phyloP scores from a whole-genome alignment of 2,329 filamentous ascomycete species.

The Sordariomycetes sp. region DNA sequence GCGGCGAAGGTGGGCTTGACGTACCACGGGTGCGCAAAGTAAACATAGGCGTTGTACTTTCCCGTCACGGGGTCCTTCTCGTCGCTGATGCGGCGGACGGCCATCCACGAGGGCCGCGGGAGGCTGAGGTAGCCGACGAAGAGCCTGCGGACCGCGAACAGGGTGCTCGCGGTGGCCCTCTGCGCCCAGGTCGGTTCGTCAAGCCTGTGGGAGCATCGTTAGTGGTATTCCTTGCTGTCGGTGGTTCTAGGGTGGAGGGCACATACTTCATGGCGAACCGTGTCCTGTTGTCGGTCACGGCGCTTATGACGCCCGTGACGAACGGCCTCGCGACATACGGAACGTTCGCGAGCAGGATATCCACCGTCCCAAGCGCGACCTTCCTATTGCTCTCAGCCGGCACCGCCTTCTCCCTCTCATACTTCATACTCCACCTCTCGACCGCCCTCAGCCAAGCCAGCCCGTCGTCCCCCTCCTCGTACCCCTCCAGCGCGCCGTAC shows the following conservation, averaged over 20 bases:
- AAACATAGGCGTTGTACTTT: conserved; percentile 26
- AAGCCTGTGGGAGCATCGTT: neutral
- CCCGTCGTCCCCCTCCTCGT: conserved; percentile 26
- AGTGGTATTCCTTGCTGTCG: too few relatives aligned
- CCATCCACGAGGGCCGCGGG: conserved; percentile 32
- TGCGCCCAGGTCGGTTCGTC: conserved; percentile 14
- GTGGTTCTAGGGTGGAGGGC: too few relatives aligned
- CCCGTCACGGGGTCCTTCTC: conserved; percentile 28
- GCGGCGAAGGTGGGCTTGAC: conserved; percentile 35
- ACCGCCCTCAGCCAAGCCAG: conserved; percentile 42
- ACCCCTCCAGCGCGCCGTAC: conserved; percentile 29
- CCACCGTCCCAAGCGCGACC: conserved; percentile 3
- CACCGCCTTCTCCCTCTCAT: conserved; percentile 39
- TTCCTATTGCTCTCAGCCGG: conserved; percentile 2
- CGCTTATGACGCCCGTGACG: neutral
- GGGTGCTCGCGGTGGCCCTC: conserved; percentile 25
- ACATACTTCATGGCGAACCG: conserved; percentile 2
- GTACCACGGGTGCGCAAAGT: conserved; percentile 41
- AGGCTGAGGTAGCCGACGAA: conserved; percentile 35
- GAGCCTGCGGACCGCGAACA: conserved; percentile 31
- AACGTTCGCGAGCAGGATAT: neutral
- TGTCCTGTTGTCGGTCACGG: neutral
- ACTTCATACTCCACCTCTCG: conserved; percentile 33
- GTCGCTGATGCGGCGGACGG: conserved; percentile 19
- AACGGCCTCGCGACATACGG: neutral